A percentile compares a stretch with the other conserved stretches of the same genome.
Conservation (phyloP, 2,329 filamentous ascomycete species). For the Exophiala sp. region DNA sequence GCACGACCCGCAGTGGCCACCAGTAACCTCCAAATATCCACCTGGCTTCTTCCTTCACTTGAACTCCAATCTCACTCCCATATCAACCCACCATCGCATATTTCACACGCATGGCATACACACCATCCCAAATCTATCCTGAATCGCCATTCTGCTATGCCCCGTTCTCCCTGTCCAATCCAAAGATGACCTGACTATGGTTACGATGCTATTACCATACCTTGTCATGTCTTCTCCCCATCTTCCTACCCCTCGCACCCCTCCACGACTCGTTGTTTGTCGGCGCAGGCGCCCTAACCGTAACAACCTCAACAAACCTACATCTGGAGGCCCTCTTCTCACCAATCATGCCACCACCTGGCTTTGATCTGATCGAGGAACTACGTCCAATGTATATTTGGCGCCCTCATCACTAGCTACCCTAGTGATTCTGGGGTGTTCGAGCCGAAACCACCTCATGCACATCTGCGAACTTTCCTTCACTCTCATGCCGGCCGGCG, state of each 20-base stretch:
- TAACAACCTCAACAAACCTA: slow-evolving; percentile 17
- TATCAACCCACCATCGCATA: not conserved
- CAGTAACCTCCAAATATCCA: no score
- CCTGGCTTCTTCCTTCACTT: not conserved
- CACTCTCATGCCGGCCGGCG: slow-evolving; percentile 10
- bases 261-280: not conserved
- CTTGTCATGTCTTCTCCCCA: not conserved
- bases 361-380: not conserved
- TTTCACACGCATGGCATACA: not conserved
- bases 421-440: slow-evolving; percentile 22
- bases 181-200: not conserved
- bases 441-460: slow-evolving; percentile 24
- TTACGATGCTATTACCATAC: slow-evolving; percentile 2
- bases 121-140: slow-evolving; percentile 8
- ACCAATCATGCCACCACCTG: slow-evolving; percentile 14
- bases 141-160: slow-evolving; percentile 1
- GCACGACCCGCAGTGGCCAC: no score
- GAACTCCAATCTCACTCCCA: not conserved
- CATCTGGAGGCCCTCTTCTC: not conserved
- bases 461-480: slow-evolving; percentile 15
- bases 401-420: slow-evolving; percentile 22
- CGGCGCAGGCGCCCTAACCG: slow-evolving; percentile 7
- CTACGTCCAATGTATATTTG: slow-evolving; percentile 21
- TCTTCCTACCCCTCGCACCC: slow-evolving; percentile 1
- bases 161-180: not conserved